Base-by-base conservation (phyloP, 768 basidiomycete species). In the Termitomyces sp. region DNA sequence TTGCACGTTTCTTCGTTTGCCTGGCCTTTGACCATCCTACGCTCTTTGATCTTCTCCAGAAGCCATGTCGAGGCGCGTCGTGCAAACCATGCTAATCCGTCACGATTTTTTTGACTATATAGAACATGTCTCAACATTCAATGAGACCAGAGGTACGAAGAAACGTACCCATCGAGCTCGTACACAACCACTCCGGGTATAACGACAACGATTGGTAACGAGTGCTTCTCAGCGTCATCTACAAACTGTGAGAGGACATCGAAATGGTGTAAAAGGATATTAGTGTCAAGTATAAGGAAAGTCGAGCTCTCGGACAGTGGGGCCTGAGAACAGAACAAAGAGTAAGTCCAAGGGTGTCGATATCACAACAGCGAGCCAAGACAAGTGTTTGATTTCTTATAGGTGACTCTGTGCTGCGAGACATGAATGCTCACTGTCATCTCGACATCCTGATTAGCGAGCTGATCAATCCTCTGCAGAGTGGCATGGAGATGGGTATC, bases 101-200 rank as follows among this genome's bases (percentile, higher is more conserved):
- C 72, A 36, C 77, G 73, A 46, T 78, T 82, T 63, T 84, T 84
- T 66, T 81, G 82, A 60, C 83, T 85, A 62, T 11, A 15, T 17
- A 42, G 14, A 57, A 8, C 17, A n/a, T 38, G 12, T 32, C 31
- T 34, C n/a, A 32, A n/a, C 12, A 51, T 8, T 7, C 49, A 48
- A 62, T 58, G 37, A 9, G 59, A 43, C 29, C 37, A 14, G 25
- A 17, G 20, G 32, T 20, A 56, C 29, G 29, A 58, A 37, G 32
- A 50, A 40, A 63, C 70, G 53, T 68, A 90, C 90, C 80, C 79
- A 68, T 94, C 92, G 42, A 94, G 81, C 71, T 94, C 92, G 55
- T 84, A 79, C 56, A 94, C 81, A 17, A 94, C 92, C 7, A 81
- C 84, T 10, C 86, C 87, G 0, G 92, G 92, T 54, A 93, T 81